phyloP scores from a whole-genome alignment of 805 yeast species.

The Candida berthetii region DNA sequence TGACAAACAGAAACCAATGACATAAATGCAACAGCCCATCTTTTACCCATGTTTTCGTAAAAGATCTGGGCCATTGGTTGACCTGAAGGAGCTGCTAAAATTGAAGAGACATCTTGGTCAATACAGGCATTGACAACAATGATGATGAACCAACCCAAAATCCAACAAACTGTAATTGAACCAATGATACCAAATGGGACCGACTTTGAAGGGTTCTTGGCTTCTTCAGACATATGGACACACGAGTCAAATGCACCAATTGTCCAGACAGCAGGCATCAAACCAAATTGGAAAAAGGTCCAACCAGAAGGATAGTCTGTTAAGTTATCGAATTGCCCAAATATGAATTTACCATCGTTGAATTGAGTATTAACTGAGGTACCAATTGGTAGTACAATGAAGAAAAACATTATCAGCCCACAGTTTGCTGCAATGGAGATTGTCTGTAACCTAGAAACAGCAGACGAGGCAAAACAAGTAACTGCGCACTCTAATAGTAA shows the following conservation, averaged over 20 bases:
- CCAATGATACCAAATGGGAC: slow-evolving; percentile 62
- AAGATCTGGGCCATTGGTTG: slow-evolving; percentile 60
- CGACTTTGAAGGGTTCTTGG: slow-evolving; percentile 51
- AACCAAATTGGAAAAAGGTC: slow-evolving; percentile 42
- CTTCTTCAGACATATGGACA: slow-evolving; percentile 71
- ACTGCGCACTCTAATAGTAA: slow-evolving; percentile 40
- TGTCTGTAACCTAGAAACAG: slow-evolving; percentile 49
- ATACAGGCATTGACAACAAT: slow-evolving; percentile 51
- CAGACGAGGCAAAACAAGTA: slow-evolving; percentile 47
- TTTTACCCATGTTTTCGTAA: slow-evolving; percentile 52
- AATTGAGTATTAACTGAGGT: slow-evolving; percentile 31
- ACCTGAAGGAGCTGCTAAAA: slow-evolving; percentile 40
- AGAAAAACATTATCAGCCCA: slow-evolving; percentile 40
- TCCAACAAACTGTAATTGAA: slow-evolving; percentile 48
- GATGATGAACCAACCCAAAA: slow-evolving; percentile 51
- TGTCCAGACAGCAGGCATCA: slow-evolving; percentile 71
- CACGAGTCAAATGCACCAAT: slow-evolving; percentile 70
- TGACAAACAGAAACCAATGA: slow-evolving; percentile 52
- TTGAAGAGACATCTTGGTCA: slow-evolving; percentile 32
- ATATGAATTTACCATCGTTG: slow-evolving; percentile 47
- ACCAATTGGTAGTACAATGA: slow-evolving; percentile 61
- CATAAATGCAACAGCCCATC: slow-evolving; percentile 65
- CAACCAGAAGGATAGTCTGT: slow-evolving; percentile 57
- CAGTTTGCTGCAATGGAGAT: slow-evolving; percentile 47
- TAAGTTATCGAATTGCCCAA: slow-evolving; percentile 43